Percentiles rank a stretch among this genome's conserved stretches.
Conservation (phyloP, 2,329 filamentous ascomycete species). For the Paecilomyces fulvus region DNA sequence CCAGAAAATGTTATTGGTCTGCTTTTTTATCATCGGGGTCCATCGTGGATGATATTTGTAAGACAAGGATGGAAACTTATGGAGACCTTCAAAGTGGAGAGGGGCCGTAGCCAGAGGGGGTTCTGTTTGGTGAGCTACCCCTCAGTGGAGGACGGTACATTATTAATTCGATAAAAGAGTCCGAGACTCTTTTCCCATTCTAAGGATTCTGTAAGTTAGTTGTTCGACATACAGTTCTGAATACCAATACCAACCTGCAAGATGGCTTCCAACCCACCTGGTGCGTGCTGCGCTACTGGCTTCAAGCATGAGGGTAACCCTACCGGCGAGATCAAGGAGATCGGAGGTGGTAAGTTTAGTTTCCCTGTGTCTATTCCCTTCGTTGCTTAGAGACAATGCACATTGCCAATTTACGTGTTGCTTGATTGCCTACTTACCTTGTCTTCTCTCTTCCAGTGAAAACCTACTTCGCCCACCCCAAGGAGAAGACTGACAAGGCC, state of each 20-base stretch:
- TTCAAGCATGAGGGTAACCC: slow-evolving; percentile 46
- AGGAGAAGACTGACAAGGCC: slow-evolving; percentile 45
- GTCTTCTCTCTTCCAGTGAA: slow-evolving; percentile 33
- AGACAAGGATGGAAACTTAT: background rate
- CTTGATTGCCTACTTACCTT: background rate
- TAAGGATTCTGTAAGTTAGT: background rate
- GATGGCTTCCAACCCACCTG: slow-evolving; percentile 47
- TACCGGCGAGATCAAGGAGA: slow-evolving; percentile 38
- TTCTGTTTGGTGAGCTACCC: background rate
- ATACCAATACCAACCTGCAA: slow-evolving; percentile 3
- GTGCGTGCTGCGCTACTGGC: slow-evolving; percentile 39
- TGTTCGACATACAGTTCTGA: background rate
- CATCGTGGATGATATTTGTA: too few species aligned
- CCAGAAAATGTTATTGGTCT: background rate
- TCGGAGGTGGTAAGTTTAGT: slow-evolving; percentile 35
- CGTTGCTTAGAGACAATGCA: background rate
- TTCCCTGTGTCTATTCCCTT: background rate
- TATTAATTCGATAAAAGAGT: background rate
- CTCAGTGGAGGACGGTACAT: background rate
- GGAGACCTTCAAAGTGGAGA: background rate
- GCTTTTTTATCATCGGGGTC: too few species aligned
- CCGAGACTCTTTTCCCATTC: background rate
- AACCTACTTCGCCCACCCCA: slow-evolving; percentile 49
- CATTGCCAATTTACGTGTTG: background rate
- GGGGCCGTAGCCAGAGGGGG: background rate